Evolutionary conservation across 225 moss, liverwort and hornwort genomes (phyloP), one percentile per base, ranked within the genome.

Genomic region (Bryoerythrophyllum caledonicum): DNA sequence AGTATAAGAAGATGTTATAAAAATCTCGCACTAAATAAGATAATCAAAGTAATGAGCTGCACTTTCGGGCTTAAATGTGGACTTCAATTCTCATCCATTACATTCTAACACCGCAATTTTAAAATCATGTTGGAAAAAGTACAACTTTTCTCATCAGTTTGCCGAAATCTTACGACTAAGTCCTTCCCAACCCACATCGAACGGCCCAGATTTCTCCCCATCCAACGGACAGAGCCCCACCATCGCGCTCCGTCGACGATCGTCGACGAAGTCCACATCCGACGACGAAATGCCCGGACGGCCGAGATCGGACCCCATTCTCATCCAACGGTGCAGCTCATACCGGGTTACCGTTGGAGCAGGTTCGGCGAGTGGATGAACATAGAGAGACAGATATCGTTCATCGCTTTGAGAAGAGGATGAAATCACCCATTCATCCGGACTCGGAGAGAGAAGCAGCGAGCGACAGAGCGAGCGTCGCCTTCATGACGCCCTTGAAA

Each of bases 281-380:
- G 24, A 71, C 56, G n/a, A n/a, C n/a, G n/a, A n/a, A n/a, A n/a
- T n/a, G n/a, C n/a, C n/a, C n/a, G n/a, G 71, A 59, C 24, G 65
- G 57, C 21, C 1, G 1, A 0, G 38, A 52, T 67, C 27, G 2
- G 21, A 19, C n/a, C 20, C 2, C 4, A 0, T 0, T 0, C 0
- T 0, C 1, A 75, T 80, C 80, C 52, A 58, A 59, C 75, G 70
- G 64, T 37, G 21, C 1, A 64, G 38, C 58, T 80, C 65, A 35
- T 64, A 70, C 11, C 0, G 3, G 38, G 61, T 80, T 57, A 75
- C 80, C 80, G 80, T 80, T 75, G 68, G 64, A 26, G 35, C 34
- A 20, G 74, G 69, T 11, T 44, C 5, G 10, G 30, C 32, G 61
- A 28, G 37, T 0, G 8, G 25, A 5, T 5, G 2, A 7, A 51